A percentile compares a stretch with the other conserved stretches of the same genome.
Conservation (phyloP, 345 rosid genomes). For the Camelina laxa region DNA sequence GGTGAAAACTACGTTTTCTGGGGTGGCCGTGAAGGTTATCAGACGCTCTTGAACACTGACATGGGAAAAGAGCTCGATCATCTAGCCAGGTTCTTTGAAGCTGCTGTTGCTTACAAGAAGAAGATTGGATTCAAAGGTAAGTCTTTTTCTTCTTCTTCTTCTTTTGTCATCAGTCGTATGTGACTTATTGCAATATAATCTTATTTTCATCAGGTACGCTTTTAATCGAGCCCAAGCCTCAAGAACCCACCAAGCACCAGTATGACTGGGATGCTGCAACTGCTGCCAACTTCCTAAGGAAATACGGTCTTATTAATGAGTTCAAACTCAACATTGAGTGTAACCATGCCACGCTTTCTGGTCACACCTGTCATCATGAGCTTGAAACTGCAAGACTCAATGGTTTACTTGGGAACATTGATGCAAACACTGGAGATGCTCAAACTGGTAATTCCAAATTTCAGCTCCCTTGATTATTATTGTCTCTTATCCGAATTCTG, state of each 20-base stretch:
- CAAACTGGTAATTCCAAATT: slow-evolving; percentile 56
- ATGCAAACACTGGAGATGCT: slow-evolving; percentile 96
- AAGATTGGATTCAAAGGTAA: slow-evolving; percentile 95
- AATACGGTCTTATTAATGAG: slow-evolving; percentile 78
- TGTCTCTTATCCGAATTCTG: neutral
- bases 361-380: slow-evolving; percentile 95
- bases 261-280: slow-evolving; percentile 99
- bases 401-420: slow-evolving; percentile 86
- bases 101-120: slow-evolving; percentile 90
- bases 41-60: slow-evolving; percentile 88
- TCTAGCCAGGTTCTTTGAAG: slow-evolving; percentile 81
- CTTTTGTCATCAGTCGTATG: slow-evolving; percentile 1
- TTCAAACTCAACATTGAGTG: slow-evolving; percentile 90
- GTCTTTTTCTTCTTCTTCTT: slow-evolving; percentile 17
- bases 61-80: slow-evolving; percentile 96
- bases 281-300: slow-evolving; percentile 77
- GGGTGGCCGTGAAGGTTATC: slow-evolving; percentile 99
- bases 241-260: slow-evolving; percentile 97
- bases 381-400: slow-evolving; percentile 91
- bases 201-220: slow-evolving; percentile 63
- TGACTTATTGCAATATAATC: neutral
- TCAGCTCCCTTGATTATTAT: neutral
- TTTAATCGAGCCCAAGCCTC: slow-evolving; percentile 97
- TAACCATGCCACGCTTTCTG: slow-evolving; percentile 96
- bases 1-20: slow-evolving; percentile 98